Percentiles rank a stretch among this genome's conserved stretches.
phyloP scores from a whole-genome alignment of 495 filamentous ascomycete genomes.

The Aspergillus diversus region DNA sequence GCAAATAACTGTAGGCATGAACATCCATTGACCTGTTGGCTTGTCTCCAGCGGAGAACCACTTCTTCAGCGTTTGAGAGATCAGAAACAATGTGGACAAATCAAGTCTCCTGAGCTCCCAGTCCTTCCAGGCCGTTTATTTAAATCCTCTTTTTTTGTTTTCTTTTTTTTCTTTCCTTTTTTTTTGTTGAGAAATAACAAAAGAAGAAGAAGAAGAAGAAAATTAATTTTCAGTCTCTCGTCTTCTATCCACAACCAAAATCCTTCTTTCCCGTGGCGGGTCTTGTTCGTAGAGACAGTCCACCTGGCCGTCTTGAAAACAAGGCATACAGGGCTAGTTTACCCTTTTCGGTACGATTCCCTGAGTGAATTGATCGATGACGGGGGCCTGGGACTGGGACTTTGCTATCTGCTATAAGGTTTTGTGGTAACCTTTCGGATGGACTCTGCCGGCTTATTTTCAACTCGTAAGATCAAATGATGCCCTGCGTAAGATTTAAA shows the following conservation, averaged over 20 bases:
- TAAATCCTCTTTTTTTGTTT: not conserved
- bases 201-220: not conserved
- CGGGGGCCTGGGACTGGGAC: no score
- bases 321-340: no score
- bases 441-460: not conserved
- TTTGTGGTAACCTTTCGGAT: no score
- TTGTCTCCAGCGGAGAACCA: not conserved
- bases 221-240: not conserved
- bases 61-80: constrained; percentile 6
- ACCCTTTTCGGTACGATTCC: no score
- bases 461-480: constrained; percentile 1
- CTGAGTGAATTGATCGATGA: no score
- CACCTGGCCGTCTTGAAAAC: no score
- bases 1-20: not conserved
- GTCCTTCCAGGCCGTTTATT: not conserved
- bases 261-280: no score
- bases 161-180: constrained; percentile 1
- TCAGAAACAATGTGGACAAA: not conserved
- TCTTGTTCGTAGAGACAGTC: no score
- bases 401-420: no score
- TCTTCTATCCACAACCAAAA: not conserved
- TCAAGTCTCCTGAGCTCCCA: not conserved
- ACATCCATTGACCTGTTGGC: constrained; percentile 1
- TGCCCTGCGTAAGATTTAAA: not conserved
- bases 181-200: not conserved